Base-by-base conservation (phyloP, 1,284 basidiomycete genomes). In the Phellopilus nigrolimitatus region DNA sequence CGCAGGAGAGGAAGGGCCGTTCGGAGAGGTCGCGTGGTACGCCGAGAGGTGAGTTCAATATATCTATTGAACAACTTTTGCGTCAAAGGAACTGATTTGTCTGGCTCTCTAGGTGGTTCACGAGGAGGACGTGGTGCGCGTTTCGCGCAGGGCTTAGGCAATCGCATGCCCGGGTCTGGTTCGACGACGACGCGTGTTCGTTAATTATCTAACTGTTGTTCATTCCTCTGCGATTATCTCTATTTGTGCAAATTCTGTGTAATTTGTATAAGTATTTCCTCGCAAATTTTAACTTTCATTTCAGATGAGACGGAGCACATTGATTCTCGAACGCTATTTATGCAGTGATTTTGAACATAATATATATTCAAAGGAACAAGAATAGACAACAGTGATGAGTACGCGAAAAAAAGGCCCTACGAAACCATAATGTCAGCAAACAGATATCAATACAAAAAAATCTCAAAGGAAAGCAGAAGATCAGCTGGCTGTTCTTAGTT, bases 81-180 rank as follows among this genome's bases (percentile, higher is more conserved):
- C 10, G 24, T 36, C 21, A 21, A 50, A 36, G 47, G 30, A 5
- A 28, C 21, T 45, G 5, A 31, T 41, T 17, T 21, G 37, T 12
- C n/a, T 47, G 21, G 5, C n/a, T 38, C n/a, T 37, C 15, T 40
- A 82, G 79, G 79, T 57, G 80, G 80, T 55, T 68, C 78, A 30
- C 75, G 84, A 41, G 75, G 75, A 43, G 82, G 84, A 30, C 76
- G 88, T 44, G 87, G 88, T 31, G 76, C 79, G 39, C 78, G 88
- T 19, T 90, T 90, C 63, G 76, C 86, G 8, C 87, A 90, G 64
- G 87, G 87, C 24, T 72, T 90, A 36, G 86, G 86, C 12, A 87
- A 83, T 60, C 84, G 86, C 61, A 88, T 89, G 85, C 68, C 78
- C 25, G 69, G 67, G 12, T n/a, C n/a, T n/a, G n/a, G n/a, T n/a